Percentiles rank a stretch among this genome's conserved stretches.
These are phyloP conservation scores for Heritiera fomes DNA, from an alignment of 345 rosid genomes.

Conservation along the genomic window DNA sequence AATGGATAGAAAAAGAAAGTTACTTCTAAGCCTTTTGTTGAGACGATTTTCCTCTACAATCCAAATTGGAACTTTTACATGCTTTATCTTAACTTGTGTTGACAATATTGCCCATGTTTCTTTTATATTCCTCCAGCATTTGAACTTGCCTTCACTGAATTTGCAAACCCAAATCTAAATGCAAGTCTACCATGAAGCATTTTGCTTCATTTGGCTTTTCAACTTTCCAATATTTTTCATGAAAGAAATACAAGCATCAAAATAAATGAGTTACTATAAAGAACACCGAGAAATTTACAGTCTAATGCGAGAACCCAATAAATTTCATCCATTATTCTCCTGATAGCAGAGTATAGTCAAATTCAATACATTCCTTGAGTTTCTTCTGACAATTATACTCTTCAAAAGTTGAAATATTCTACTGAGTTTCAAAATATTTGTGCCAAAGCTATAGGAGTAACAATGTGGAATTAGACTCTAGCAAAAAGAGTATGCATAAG, in stretches of 20 bases:
- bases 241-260: not conserved
- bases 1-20: not conserved
- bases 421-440: not conserved
- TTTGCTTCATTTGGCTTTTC: not conserved
- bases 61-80: not conserved
- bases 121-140: not conserved
- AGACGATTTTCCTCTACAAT: not conserved
- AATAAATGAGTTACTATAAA: not conserved
- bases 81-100: not conserved
- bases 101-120: not conserved
- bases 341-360: not conserved
- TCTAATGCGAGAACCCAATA: not conserved
- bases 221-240: not conserved
- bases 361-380: not conserved
- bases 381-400: not conserved
- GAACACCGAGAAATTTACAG: not conserved
- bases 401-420: not conserved
- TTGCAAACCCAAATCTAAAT: not conserved
- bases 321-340: not conserved
- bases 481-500: not conserved
- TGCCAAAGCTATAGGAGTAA: not conserved
- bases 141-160: not conserved
- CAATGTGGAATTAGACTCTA: not conserved
- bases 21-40: not conserved
- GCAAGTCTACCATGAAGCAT: not conserved